Percentiles rank a stretch among this genome's conserved stretches.
Conservation (phyloP, 2,329 filamentous ascomycete species). For the Monilinia laxa region DNA sequence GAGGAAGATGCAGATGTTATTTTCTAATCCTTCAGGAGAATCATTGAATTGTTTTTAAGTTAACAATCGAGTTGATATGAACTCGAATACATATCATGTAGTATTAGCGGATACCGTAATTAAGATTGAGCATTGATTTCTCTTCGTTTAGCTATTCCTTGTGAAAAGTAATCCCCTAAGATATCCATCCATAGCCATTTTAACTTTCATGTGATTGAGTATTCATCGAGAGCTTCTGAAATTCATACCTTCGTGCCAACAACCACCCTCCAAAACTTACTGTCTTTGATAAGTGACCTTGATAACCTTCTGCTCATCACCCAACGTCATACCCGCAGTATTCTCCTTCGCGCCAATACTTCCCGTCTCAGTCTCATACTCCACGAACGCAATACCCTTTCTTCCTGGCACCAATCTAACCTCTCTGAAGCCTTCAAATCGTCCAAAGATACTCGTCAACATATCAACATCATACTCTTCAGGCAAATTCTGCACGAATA, state of each 20-base stretch:
- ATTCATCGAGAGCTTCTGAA: neutral
- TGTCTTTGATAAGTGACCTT: slow-evolving; percentile 97
- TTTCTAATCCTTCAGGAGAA: slow-evolving; percentile 53
- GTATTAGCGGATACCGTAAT: slow-evolving; percentile 33
- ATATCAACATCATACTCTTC: slow-evolving; percentile 81
- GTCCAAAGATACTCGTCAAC: slow-evolving; percentile 76
- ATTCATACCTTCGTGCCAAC: neutral
- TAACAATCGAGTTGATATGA: neutral
- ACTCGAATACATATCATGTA: slow-evolving; percentile 31
- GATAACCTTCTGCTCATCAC: slow-evolving; percentile 71
- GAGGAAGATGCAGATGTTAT: slow-evolving; percentile 84
- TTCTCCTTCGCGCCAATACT: slow-evolving; percentile 94
- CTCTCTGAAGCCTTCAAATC: slow-evolving; percentile 93
- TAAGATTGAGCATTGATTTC: slow-evolving; percentile 19
- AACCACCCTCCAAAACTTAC: slow-evolving; percentile 44
- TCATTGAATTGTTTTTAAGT: slow-evolving; percentile 8
- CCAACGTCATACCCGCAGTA: slow-evolving; percentile 79
- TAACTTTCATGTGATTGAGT: neutral
- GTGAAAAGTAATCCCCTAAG: neutral
- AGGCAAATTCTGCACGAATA: slow-evolving; percentile 90
- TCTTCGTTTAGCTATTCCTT: neutral
- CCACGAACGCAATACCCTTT: slow-evolving; percentile 89
- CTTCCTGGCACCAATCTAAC: slow-evolving; percentile 84
- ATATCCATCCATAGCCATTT: slow-evolving; percentile 25
- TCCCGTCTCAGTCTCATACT: slow-evolving; percentile 87